These are phyloP conservation scores for Salix koriyanagi DNA, from an alignment of 345 rosid genomes.

Conservation along the genomic window DNA sequence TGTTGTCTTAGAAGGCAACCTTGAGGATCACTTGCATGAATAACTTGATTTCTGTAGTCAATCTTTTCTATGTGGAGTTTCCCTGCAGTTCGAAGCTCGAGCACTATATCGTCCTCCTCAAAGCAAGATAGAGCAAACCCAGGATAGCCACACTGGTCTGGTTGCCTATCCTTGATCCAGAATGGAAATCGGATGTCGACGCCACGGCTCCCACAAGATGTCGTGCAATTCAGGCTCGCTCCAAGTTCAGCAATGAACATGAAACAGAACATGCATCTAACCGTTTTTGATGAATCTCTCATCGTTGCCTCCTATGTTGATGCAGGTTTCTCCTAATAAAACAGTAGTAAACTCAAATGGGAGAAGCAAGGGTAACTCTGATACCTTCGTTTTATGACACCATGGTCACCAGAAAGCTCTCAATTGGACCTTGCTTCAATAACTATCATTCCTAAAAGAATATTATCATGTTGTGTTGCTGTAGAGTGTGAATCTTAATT, in stretches of 20 bases:
- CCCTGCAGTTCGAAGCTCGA: background rate
- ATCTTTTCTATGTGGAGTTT: background rate
- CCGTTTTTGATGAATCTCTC: background rate
- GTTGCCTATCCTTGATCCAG: background rate
- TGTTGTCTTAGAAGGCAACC: conserved; percentile 10
- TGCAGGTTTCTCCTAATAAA: no score
- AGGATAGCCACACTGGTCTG: conserved; percentile 3
- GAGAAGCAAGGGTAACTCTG: no score
- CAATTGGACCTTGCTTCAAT: no score
- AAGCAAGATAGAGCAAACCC: background rate
- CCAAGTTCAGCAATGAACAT: background rate
- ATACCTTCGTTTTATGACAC: no score
- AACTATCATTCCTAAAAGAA: no score
- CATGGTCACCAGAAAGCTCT: no score
- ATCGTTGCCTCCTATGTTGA: no score
- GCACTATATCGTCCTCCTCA: no score
- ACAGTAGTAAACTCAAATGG: no score
- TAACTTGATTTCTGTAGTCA: background rate
- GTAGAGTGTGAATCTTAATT: no score
- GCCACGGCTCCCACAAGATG: background rate
- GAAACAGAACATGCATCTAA: background rate
- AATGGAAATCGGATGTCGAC: conserved; percentile 15
- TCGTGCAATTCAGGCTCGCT: background rate
- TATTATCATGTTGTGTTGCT: no score
- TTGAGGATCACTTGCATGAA: background rate